These are phyloP conservation scores for Corymbia citriodora DNA, from an alignment of 441 rosid species.

Conservation along the genomic window DNA sequence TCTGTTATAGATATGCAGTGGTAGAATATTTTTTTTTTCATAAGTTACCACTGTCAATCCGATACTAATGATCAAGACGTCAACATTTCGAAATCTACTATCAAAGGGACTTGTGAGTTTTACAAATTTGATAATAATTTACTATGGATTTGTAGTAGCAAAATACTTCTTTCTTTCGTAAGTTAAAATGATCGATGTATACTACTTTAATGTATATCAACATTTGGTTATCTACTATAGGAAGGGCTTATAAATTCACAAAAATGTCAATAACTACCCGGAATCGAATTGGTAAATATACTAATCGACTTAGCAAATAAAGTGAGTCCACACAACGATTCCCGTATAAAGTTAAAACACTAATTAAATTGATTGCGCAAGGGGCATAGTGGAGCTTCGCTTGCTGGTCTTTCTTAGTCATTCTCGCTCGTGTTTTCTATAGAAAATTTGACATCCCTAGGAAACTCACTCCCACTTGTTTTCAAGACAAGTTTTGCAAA, in stretches of 20 bases:
- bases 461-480: not conserved
- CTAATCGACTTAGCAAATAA: not conserved
- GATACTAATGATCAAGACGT: not conserved
- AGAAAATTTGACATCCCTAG: not conserved
- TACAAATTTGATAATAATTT: not conserved
- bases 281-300: not conserved
- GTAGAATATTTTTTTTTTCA: not conserved
- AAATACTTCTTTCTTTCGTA: not conserved
- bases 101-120: not conserved
- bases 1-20: not conserved
- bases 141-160: not conserved
- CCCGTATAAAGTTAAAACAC: not conserved
- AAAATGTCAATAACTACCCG: not conserved
- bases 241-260: not conserved
- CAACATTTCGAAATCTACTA: not conserved
- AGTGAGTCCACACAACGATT: not conserved
- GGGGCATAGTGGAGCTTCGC: not conserved
- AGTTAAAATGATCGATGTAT: not conserved
- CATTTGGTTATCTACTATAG: not conserved
- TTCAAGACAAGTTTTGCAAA: not conserved
- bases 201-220: not conserved
- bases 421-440: not conserved
- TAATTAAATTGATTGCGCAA: not conserved
- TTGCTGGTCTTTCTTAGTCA: not conserved
- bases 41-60: not conserved